Conservation (phyloP, 148 eudicot genomes). For the Chenopodium suecicum region DNA sequence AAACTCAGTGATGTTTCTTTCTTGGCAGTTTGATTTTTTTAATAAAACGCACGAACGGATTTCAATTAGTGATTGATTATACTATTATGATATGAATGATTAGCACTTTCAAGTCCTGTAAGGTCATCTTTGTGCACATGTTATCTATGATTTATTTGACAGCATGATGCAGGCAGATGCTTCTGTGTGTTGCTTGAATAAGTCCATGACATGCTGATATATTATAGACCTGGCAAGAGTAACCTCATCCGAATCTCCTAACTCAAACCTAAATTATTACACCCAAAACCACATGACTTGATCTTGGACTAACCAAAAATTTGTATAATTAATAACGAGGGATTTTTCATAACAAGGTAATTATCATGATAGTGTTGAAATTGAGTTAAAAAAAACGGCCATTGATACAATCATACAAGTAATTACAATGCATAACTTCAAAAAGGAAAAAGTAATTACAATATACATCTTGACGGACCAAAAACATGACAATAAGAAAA, state of each 20-base stretch:
- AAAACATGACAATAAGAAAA: background rate
- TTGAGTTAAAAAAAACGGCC: background rate
- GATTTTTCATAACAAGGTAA: background rate
- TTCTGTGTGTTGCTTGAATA: background rate
- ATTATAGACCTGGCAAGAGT: background rate
- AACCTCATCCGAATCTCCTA: too few species aligned
- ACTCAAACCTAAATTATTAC: too few species aligned
- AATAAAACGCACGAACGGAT: slow-evolving; percentile 1
- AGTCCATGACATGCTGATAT: background rate
- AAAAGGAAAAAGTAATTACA: background rate
- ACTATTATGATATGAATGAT: background rate
- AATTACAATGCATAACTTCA: background rate
- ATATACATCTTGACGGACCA: background rate
- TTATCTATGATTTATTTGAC: background rate
- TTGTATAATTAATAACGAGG: too few species aligned
- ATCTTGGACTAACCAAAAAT: too few species aligned
- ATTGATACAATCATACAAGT: too few species aligned
- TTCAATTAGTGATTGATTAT: slow-evolving; percentile 4
- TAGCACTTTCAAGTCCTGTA: background rate
- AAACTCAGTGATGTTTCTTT: slow-evolving; percentile 13
- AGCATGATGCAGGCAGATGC: slow-evolving; percentile 10
- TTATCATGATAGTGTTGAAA: background rate
- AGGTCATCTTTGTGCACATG: slow-evolving; percentile 9
- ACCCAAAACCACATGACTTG: too few species aligned
- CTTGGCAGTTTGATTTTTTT: background rate